Evolutionary conservation across 148 eudicot species (phyloP), one percentile per base, ranked within the genome.

Genomic region (Gaultheria prostrata): DNA sequence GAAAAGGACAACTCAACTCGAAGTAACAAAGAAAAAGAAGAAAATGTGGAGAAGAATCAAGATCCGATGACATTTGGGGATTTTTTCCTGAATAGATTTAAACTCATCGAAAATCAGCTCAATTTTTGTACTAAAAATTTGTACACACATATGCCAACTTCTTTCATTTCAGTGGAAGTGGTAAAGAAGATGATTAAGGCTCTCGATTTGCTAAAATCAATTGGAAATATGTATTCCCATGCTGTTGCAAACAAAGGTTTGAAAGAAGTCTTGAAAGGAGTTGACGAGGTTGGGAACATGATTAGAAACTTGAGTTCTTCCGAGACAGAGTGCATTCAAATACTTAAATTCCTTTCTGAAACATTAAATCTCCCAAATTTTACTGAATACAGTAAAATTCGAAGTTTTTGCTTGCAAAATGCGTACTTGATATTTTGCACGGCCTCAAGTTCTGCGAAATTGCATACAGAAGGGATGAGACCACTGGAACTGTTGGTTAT

Each of bases 111-210:
- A 59, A 72, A 76, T 14, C 21, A 11, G 72, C 74, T 95, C 56
- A 48, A n/a, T n/a, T 76, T 57, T 76, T 85, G 87, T 57, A 56
- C 79, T 4, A 77, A 53, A 45, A 88, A 78, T 83, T 80, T 95
- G 72, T 90, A 76, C 76, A 91, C 93, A 3, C 97, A 95, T 65
- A 51, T 93, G 71, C 98, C 97, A 2, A 92, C 93, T 8, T 84
- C 85, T 14, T 45, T 33, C 7, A 50, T 91, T 48, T 63, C 90
- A 8, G 8, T 81, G n/a, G 79, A 79, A 51, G 85, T 75, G 15
- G 88, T 69, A 4, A 83, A 82, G 76, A 70, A 82, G 53, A 92
- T 89, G 92, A 84, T 89, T 11, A 54, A 24, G 7, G 86, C 85
- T 43, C 49, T 88, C 56, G 77, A 77, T 63, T 26, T 86, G 57